phyloP scores from a whole-genome alignment of 768 basidiomycete genomes.

The Royoungia palumana region DNA sequence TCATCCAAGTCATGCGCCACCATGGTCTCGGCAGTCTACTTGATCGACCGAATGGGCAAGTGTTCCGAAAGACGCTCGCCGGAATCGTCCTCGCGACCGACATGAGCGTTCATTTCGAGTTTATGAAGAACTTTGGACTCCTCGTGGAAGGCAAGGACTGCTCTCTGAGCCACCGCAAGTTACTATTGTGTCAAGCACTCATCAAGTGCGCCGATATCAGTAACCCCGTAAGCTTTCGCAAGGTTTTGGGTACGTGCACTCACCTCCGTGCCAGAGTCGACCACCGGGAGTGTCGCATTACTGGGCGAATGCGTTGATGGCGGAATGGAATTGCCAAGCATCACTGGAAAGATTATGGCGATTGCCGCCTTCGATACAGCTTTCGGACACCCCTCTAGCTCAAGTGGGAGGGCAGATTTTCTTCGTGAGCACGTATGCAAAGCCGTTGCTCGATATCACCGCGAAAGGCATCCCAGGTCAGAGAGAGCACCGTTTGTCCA shows the following conservation, averaged over 20 bases:
- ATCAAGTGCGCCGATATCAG: constrained; percentile 99
- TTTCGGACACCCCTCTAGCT: constrained; percentile 47
- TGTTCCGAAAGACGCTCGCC: constrained; percentile 71
- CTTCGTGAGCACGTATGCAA: constrained; percentile 80
- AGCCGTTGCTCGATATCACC: constrained; percentile 78
- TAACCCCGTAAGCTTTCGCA: constrained; percentile 74
- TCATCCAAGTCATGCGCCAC: constrained; percentile 74
- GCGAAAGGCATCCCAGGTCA: constrained; percentile 71
- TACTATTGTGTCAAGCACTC: constrained; percentile 82
- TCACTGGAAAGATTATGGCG: constrained; percentile 77
- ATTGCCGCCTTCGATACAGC: constrained; percentile 56
- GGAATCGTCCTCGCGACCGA: constrained; percentile 90
- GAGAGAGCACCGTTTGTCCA: constrained; percentile 10
- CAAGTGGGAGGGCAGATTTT: constrained; percentile 85
- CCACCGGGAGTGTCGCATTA: constrained; percentile 89
- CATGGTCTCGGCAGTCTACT: constrained; percentile 72
- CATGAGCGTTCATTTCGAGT: constrained; percentile 86
- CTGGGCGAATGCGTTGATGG: constrained; percentile 86
- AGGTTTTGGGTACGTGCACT: constrained; percentile 3
- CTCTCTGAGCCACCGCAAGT: constrained; percentile 47
- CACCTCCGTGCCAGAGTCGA: constrained; percentile 58
- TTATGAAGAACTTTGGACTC: constrained; percentile 65
- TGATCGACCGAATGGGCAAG: constrained; percentile 46
- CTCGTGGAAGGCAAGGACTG: constrained; percentile 42
- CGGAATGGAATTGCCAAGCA: constrained; percentile 91